Percentiles rank a stretch among this genome's conserved stretches.
Conservation (phyloP, 495 filamentous ascomycete genomes). For the Aspergillus nanangensis region DNA sequence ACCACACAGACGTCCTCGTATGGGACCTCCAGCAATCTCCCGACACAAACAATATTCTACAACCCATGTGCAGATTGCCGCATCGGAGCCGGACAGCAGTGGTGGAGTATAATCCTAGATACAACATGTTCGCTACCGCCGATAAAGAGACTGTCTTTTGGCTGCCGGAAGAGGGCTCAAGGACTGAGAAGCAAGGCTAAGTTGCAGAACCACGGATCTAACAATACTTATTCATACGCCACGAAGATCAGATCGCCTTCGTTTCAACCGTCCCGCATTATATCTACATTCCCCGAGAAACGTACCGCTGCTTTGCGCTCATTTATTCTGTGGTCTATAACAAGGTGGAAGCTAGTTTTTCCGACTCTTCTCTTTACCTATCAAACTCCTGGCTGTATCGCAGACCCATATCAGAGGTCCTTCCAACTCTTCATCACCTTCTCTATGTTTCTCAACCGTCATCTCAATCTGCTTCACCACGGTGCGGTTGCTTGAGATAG, state of each 20-base stretch:
- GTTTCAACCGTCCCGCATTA: too few species aligned
- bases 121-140: slow-evolving; percentile 83
- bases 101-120: slow-evolving; percentile 83
- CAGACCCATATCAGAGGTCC: slow-evolving; percentile 60
- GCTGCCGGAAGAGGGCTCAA: slow-evolving; percentile 56
- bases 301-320: too few species aligned
- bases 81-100: slow-evolving; percentile 64
- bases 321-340: neutral
- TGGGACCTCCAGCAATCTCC: slow-evolving; percentile 70
- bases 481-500: slow-evolving; percentile 62
- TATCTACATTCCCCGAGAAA: too few species aligned
- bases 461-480: slow-evolving; percentile 60
- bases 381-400: slow-evolving; percentile 58
- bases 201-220: neutral
- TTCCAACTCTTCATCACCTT: slow-evolving; percentile 32
- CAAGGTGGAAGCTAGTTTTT: slow-evolving; percentile 17
- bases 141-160: slow-evolving; percentile 88
- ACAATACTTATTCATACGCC: neutral
- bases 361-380: slow-evolving; percentile 56
- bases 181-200: slow-evolving; percentile 27
- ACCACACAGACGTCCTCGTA: slow-evolving; percentile 65
- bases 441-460: slow-evolving; percentile 39
- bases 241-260: too few species aligned
- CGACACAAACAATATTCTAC: slow-evolving; percentile 49
- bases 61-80: slow-evolving; percentile 60